These are phyloP conservation scores for Coemansia sp. DNA, from an alignment of 192 early-diverging fungal genomes.

Conservation along the genomic window DNA sequence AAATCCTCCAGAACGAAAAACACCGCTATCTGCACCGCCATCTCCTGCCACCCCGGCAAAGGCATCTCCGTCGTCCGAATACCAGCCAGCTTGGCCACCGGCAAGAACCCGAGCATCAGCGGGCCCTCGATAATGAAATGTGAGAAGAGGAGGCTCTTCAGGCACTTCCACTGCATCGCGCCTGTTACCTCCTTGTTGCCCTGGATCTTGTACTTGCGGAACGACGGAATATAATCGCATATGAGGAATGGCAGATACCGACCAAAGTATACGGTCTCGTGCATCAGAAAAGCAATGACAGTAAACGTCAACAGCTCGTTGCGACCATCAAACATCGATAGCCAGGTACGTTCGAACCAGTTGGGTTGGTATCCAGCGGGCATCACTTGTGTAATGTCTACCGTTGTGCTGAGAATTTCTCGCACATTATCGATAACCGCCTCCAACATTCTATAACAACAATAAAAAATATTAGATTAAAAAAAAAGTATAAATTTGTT, in stretches of 20 bases:
- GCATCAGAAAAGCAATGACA: constrained; percentile 77
- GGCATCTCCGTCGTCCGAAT: constrained; percentile 84
- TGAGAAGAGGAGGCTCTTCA: constrained; percentile 69
- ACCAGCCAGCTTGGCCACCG: constrained; percentile 78
- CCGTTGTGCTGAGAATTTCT: constrained; percentile 42
- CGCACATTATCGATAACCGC: constrained; percentile 28
- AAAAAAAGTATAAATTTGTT: not conserved
- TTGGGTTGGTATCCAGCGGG: constrained; percentile 43
- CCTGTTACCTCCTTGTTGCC: constrained; percentile 64
- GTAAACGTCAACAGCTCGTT: constrained; percentile 74
- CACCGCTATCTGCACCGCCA: constrained; percentile 66
- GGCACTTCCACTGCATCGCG: constrained; percentile 73
- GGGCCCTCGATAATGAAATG: constrained; percentile 87
- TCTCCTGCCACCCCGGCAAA: constrained; percentile 75
- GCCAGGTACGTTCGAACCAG: constrained; percentile 66
- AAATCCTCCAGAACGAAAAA: constrained; percentile 88
- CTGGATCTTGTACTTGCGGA: constrained; percentile 93
- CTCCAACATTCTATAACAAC: constrained; percentile 11
- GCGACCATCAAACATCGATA: constrained; percentile 66
- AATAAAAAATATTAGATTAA: not conserved
- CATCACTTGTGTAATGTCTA: constrained; percentile 31
- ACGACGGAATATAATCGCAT: constrained; percentile 82
- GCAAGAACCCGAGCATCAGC: constrained; percentile 88
- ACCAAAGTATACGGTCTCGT: constrained; percentile 93
- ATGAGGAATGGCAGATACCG: constrained; percentile 85